A percentile compares a stretch with the other conserved stretches of the same genome.
phyloP scores from a whole-genome alignment of 2,329 filamentous ascomycete species.

The Claviceps maximensis region DNA sequence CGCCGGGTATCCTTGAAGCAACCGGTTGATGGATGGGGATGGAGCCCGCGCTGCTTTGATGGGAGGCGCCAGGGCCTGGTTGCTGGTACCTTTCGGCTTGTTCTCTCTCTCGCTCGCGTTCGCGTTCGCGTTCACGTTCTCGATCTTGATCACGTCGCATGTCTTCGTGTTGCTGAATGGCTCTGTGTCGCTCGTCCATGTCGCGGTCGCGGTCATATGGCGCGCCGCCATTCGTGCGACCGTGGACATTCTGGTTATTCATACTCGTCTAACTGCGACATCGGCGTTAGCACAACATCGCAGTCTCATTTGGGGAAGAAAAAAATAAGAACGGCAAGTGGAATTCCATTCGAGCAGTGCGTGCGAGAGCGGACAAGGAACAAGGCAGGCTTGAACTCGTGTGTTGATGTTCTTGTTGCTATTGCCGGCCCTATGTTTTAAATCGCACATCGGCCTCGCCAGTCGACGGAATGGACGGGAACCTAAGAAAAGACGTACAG shows the following conservation, averaged over 20 bases:
- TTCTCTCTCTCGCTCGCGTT: slow-evolving; percentile 28
- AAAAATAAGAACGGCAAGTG: background rate
- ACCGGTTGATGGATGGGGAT: slow-evolving; percentile 92
- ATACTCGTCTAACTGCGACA: slow-evolving; percentile 20
- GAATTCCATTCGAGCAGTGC: background rate
- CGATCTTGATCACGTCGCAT: slow-evolving; percentile 34
- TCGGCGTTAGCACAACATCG: slow-evolving; percentile 1
- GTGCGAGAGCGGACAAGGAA: background rate
- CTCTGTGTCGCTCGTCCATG: slow-evolving; percentile 34
- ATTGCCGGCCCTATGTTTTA: background rate
- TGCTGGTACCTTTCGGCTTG: slow-evolving; percentile 54
- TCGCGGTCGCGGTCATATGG: slow-evolving; percentile 36
- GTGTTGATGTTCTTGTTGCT: background rate
- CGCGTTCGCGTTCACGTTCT: slow-evolving; percentile 54
- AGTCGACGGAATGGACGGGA: background rate
- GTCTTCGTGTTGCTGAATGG: slow-evolving; percentile 33
- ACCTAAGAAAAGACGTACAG: slow-evolving; percentile 19
- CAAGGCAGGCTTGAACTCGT: background rate
- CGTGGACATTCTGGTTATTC: slow-evolving; percentile 34
- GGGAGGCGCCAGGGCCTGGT: slow-evolving; percentile 31
- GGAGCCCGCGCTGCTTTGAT: slow-evolving; percentile 77
- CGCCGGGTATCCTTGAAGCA: slow-evolving; percentile 63
- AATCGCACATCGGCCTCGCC: background rate
- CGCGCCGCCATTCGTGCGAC: slow-evolving; percentile 23
- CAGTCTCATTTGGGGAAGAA: background rate